Evolutionary conservation across 768 basidiomycete genomes (phyloP), one percentile per base, ranked within the genome.

Genomic region (Mycena amicta): DNA sequence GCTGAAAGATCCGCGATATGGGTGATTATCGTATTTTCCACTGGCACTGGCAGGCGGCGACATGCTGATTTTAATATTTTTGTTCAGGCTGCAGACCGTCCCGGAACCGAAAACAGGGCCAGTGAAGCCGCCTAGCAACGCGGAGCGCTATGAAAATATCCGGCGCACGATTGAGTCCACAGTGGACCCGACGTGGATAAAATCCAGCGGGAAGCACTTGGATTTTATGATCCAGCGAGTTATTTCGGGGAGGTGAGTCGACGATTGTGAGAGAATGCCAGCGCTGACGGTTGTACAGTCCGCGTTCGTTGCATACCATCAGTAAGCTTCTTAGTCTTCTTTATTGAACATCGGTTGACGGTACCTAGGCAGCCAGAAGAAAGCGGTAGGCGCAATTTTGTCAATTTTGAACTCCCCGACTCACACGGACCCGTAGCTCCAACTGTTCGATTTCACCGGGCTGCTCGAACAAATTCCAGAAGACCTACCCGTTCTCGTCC

Each of bases 401-500:
- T 43, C 39, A 8, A 26, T 11, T 1, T 39, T 8, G 5, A 50
- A 28, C 41, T 37, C 8, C 18, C 33, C 33, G 33, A 8, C 18
- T 37, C 33, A 37, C 33, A 39, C 23, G 23, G n/a, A 8, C 20
- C 43, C 30, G 13, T 25, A 75, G 72, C 63, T 75, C 30, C 66
- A 68, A 59, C 66, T 66, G 6, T 75, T 76, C 50, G 65, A 72
- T 29, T 74, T 73, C 59, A 67, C 60, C 30, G 58, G 67, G 27
- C 62, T 71, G 15, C 67, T 74, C 25, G 33, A 64, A 15, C 67
- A 68, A 28, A 55, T 77, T 16, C 69, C 75, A 6, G 51, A 47
- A 18, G 68, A 73, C 25, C 63, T 68, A n/a, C 70, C 72, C 20
- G 72, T 79, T 23, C 61, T 80, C 33, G 66, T 79, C 26, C 69